Conservation (phyloP, 2,329 filamentous ascomycete species). For the Byssothecium circinans region DNA sequence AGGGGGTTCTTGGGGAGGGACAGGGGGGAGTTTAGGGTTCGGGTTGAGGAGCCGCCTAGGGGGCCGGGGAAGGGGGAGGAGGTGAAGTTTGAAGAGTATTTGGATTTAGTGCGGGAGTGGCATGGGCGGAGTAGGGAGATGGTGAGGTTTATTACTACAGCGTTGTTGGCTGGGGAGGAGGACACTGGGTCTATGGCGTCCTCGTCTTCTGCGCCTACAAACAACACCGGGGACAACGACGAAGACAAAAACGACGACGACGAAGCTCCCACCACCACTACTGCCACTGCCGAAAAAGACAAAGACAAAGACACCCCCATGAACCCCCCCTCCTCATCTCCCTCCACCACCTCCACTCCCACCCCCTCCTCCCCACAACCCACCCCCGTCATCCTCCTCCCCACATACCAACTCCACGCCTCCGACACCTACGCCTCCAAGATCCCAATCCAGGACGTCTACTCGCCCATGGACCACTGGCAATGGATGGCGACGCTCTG, state of each 20-base stretch:
- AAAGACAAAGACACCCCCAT: slow-evolving; percentile 22
- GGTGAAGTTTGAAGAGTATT: slow-evolving; percentile 56
- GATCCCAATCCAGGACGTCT: slow-evolving; percentile 75
- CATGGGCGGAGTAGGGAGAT: slow-evolving; percentile 75
- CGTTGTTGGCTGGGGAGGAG: too few relatives aligned
- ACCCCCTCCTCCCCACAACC: slow-evolving; percentile 22
- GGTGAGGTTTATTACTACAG: slow-evolving; percentile 55
- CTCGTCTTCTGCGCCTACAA: too few relatives aligned
- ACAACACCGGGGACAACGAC: too few relatives aligned
- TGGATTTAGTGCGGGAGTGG: slow-evolving; percentile 71
- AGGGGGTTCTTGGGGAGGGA: slow-evolving; percentile 52
- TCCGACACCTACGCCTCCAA: slow-evolving; percentile 74
- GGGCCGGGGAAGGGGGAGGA: slow-evolving; percentile 39
- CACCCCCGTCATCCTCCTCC: slow-evolving; percentile 74
- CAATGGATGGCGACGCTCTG: slow-evolving; percentile 95
- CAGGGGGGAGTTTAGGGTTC: slow-evolving; percentile 55
- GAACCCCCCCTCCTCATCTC: slow-evolving; percentile 16
- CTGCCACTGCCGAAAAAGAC: background rate
- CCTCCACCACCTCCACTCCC: slow-evolving; percentile 3
- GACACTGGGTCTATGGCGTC: too few relatives aligned
- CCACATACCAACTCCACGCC: slow-evolving; percentile 76
- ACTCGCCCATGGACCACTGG: slow-evolving; percentile 88
- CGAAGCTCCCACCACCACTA: background rate
- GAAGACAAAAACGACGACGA: too few relatives aligned
- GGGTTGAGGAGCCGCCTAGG: slow-evolving; percentile 53